Evolutionary conservation across 2,329 filamentous ascomycete species (phyloP), one percentile per base, ranked within the genome.

Genomic region (Sarocladium brachiariae): DNA sequence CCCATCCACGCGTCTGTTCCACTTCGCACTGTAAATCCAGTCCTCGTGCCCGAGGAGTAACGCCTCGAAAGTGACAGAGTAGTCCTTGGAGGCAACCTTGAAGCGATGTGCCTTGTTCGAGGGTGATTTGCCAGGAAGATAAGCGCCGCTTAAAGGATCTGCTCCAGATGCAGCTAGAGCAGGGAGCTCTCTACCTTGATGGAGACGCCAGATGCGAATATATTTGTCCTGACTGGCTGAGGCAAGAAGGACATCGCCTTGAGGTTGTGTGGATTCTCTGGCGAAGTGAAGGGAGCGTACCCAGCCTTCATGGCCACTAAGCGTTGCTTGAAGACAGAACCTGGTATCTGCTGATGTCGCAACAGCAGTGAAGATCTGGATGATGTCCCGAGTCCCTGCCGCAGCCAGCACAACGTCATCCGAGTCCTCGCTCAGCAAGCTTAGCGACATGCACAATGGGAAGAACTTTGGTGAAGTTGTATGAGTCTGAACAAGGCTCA

Each of bases 181-280:
- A 1, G 84, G 82, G 2, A 87, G 69, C 30, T 83, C 80, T 52
- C 78, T 77, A 30, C 88, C 89, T 54, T 79, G 73, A 56, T 87
- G 87, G 31, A 99, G 71, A 52, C 91, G 82, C 93, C 93, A 99
- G 31, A 99, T 78, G 35, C 93, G 86, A 53, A 97, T 85, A 61
- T 97, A 99, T 69, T 95, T 96, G 68, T 99, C 93, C 66, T 99
- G 93, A 63, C 92, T 97, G 19, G 91, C 91, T 10, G 92, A 97
- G 1, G 92, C 89, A 18, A 99, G 77, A 19, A 97, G 69, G 3
- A 95, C 64, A 63, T 96, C 91, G 49, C 80, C 79, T 0, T 71
- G 66, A 1, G 68, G 57, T 19, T 70, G 69, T 2, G 70, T 63
- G 13, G 68, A 76, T 61, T 93, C 87, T 53, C 72, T 72, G 1